Conservation (phyloP, 495 filamentous ascomycete species). For the Viridothelium virens region DNA sequence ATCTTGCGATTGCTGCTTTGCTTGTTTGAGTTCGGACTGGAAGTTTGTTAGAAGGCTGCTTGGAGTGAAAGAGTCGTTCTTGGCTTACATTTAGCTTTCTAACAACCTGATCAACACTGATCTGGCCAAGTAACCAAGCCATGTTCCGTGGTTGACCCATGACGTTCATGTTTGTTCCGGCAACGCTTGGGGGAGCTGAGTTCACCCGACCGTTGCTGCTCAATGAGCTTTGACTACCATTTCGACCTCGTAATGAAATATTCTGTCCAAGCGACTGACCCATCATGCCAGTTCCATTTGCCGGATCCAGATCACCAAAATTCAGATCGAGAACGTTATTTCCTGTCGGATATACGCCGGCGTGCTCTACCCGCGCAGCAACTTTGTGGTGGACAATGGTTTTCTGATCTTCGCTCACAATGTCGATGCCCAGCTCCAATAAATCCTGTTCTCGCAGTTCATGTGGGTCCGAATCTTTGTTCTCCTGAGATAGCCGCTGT, state of each 20-base stretch:
- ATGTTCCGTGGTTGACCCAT: constrained; percentile 59
- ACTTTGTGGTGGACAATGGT: constrained; percentile 98
- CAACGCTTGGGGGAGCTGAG: constrained; percentile 40
- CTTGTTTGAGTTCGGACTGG: constrained; percentile 79
- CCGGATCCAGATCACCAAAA: constrained; percentile 76
- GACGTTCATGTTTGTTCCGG: constrained; percentile 44
- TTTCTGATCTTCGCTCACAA: constrained; percentile 96
- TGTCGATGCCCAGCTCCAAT: constrained; percentile 91
- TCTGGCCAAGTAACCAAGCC: constrained; percentile 76
- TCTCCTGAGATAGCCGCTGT: constrained; percentile 80
- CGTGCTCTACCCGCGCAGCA: constrained; percentile 89
- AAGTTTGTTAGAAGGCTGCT: constrained; percentile 17
- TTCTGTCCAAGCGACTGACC: constrained; percentile 50
- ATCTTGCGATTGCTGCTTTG: constrained; percentile 78
- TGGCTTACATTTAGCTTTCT: constrained; percentile 80
- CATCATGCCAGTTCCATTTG: constrained; percentile 60
- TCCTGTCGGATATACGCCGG: constrained; percentile 60
- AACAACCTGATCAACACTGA: constrained; percentile 90
- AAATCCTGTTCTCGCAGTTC: constrained; percentile 82
- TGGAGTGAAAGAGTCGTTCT: constrained; percentile 19
- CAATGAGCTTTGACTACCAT: constrained; percentile 63
- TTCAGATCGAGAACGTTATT: constrained; percentile 78
- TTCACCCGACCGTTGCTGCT: constrained; percentile 45
- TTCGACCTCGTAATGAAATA: constrained; percentile 49
- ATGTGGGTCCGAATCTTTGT: constrained; percentile 88